phyloP scores from a whole-genome alignment of 768 basidiomycete species.

The Trametes villosa region DNA sequence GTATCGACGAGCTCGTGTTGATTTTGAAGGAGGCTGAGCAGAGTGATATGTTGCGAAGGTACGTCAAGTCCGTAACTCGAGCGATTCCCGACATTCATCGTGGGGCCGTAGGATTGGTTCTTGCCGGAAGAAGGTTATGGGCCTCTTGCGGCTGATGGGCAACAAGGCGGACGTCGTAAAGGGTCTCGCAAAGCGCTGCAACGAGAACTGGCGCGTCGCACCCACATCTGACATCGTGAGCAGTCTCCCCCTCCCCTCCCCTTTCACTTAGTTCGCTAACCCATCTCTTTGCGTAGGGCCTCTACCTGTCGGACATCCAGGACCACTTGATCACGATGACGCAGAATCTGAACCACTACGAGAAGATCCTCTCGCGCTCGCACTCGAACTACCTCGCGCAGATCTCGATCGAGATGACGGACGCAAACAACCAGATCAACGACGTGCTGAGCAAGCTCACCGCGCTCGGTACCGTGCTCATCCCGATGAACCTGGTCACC shows the following conservation, averaged over 20 bases:
- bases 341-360: constrained; percentile 99
- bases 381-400: constrained; percentile 99
- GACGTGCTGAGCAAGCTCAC: constrained; percentile 97
- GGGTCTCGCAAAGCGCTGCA: constrained; percentile 95
- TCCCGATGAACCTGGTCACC: constrained; percentile 97
- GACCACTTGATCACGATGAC: constrained; percentile 99
- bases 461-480: constrained; percentile 94
- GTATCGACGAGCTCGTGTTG: constrained; percentile 96
- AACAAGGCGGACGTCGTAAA: constrained; percentile 99
- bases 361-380: constrained; percentile 97
- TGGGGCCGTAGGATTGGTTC: constrained; percentile 76
- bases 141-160: constrained; percentile 92
- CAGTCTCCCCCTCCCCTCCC: constrained; percentile 4
- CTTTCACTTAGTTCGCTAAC: neutral
- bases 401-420: constrained; percentile 99
- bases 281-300: constrained; percentile 56
- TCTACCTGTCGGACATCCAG: constrained; percentile 95
- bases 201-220: constrained; percentile 98
- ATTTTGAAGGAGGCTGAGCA: constrained; percentile 96
- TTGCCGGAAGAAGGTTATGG: constrained; percentile 99
- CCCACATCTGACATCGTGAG: constrained; percentile 95
- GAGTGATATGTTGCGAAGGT: constrained; percentile 93
- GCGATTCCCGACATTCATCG: neutral
- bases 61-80: constrained; percentile 11
- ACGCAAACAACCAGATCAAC: constrained; percentile 99